A percentile compares a stretch with the other conserved stretches of the same genome.
Conservation (phyloP, 164 flowering plant species). For the Vitis cinerea region DNA sequence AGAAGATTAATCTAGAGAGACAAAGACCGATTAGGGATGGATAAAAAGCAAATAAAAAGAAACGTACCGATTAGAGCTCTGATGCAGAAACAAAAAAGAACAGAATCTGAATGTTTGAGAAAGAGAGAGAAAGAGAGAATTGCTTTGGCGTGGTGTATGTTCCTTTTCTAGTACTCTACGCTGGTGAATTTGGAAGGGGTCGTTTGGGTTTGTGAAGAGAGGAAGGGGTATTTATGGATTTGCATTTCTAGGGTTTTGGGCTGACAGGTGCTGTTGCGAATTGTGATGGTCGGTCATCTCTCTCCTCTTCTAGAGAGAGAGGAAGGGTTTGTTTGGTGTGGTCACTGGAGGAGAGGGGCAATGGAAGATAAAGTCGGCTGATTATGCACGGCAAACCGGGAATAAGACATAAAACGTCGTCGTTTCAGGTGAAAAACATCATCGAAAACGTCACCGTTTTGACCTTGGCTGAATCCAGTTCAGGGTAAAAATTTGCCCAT, state of each 20-base stretch:
- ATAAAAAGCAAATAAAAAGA: neutral
- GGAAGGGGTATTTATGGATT: conserved; percentile 21
- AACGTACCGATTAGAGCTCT: conserved; percentile 29
- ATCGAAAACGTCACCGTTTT: too few relatives aligned
- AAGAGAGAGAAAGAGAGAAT: neutral
- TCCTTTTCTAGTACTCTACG: neutral
- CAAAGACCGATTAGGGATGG: neutral
- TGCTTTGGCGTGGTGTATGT: neutral
- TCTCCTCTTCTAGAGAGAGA: neutral
- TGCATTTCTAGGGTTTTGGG: conserved; percentile 17
- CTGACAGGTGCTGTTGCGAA: neutral
- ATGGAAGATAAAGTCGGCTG: neutral
- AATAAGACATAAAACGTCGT: neutral
- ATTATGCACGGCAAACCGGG: neutral
- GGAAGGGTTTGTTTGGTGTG: neutral
- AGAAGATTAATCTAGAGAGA: neutral
- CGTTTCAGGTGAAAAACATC: neutral
- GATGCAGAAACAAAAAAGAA: conserved; percentile 13
- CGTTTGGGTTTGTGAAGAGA: neutral
- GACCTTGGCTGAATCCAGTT: too few relatives aligned
- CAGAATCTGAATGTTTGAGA: conserved; percentile 17
- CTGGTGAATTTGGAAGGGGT: neutral
- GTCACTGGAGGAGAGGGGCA: neutral
- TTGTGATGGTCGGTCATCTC: neutral
- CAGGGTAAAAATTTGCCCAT: too few relatives aligned